phyloP scores from a whole-genome alignment of 2,329 filamentous ascomycete species.

The Neocucurbitaria cava region DNA sequence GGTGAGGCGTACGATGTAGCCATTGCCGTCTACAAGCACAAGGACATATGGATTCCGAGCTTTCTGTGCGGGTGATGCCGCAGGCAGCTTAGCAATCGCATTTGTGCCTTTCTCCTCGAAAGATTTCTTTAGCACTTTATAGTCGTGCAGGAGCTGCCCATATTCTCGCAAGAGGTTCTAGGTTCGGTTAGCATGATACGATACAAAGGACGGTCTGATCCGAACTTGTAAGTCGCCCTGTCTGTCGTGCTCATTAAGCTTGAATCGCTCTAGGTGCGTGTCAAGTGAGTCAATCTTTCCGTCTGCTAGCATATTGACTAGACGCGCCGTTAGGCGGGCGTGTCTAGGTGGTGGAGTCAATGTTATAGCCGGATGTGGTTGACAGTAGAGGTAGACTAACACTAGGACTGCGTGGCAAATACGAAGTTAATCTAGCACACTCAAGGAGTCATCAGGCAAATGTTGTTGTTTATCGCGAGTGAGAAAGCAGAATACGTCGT shows the following conservation, averaged over 20 bases:
- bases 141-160: slow-evolving; percentile 58
- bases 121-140: slow-evolving; percentile 63
- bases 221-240: slow-evolving; percentile 28
- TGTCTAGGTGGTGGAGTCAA: neutral
- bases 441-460: neutral
- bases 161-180: slow-evolving; percentile 50
- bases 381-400: neutral
- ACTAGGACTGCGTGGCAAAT: neutral
- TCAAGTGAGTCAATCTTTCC: slow-evolving; percentile 34
- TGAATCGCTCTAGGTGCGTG: slow-evolving; percentile 38
- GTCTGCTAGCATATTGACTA: slow-evolving; percentile 30
- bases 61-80: slow-evolving; percentile 18
- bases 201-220: neutral
- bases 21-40: slow-evolving; percentile 68
- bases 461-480: neutral
- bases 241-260: slow-evolving; percentile 26
- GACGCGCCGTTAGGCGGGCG: neutral
- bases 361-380: neutral
- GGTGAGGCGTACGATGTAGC: slow-evolving; percentile 53
- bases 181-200: slow-evolving; percentile 11
- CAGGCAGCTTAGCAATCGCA: slow-evolving; percentile 37
- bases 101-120: slow-evolving; percentile 62
- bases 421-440: neutral
- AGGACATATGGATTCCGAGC: slow-evolving; percentile 64
- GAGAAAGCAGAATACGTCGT: neutral